Evolutionary conservation across 2,329 filamentous ascomycete species (phyloP).

Genomic region (Colletotrichum lupini): DNA sequence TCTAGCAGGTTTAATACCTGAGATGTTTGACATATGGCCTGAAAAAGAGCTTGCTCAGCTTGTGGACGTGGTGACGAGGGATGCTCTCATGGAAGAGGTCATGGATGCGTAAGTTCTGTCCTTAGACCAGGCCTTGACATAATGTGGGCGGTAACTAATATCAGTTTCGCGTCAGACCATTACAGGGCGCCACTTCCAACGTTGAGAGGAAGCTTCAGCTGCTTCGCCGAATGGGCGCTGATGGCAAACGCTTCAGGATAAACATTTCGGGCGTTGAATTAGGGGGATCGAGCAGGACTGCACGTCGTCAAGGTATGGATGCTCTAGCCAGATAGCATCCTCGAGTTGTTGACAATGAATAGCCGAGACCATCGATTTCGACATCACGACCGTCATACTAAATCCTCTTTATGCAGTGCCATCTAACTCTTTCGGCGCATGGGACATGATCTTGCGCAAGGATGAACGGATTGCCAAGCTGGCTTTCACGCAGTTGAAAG

Average conservation of each 20-base stretch:
- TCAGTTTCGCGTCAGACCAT: neutral
- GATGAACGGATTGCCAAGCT: constrained; percentile 46
- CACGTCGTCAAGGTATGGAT: constrained; percentile 29
- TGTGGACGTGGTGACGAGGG: constrained; percentile 44
- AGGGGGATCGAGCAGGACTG: neutral
- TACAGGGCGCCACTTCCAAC: constrained; percentile 21
- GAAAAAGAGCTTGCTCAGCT: constrained; percentile 41
- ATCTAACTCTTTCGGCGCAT: constrained; percentile 28
- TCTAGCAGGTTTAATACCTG: constrained; percentile 33
- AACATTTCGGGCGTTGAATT: constrained; percentile 36
- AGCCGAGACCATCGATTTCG: constrained; percentile 44
- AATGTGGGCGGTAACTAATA: neutral
- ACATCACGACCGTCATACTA: constrained; percentile 41
- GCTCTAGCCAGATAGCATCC: too few relatives aligned
- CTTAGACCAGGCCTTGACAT: too few relatives aligned
- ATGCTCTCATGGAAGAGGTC: constrained; percentile 48
- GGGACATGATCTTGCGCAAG: constrained; percentile 44
- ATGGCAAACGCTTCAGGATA: constrained; percentile 41
- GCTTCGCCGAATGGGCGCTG: constrained; percentile 40
- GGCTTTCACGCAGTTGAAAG: constrained; percentile 40
- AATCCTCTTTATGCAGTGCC: constrained; percentile 43
- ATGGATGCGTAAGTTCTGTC: constrained; percentile 34
- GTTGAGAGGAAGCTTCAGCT: constrained; percentile 36
- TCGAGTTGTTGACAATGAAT: neutral
- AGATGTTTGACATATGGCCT: constrained; percentile 45